Percentiles rank a stretch among this genome's conserved stretches.
Evolutionary conservation across 495 filamentous ascomycete genomes (phyloP).

Genomic region (Aspergillus asperescens): DNA sequence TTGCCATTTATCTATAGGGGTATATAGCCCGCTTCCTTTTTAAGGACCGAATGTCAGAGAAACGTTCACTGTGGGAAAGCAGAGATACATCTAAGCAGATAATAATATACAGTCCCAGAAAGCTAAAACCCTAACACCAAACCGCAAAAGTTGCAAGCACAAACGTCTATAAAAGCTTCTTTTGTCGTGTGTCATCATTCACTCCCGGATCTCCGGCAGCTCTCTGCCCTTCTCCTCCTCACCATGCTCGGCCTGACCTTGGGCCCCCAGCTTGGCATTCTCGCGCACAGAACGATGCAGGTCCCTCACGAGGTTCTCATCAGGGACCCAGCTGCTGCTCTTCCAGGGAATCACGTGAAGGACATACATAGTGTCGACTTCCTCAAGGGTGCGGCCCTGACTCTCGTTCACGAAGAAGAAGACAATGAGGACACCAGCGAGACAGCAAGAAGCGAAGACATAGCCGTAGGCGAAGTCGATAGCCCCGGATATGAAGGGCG

Average conservation of each 20-base stretch:
- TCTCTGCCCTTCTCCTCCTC: conserved; percentile 2
- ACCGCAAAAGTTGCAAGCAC: too few relatives aligned
- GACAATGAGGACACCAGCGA: conserved; percentile 58
- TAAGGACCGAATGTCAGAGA: too few relatives aligned
- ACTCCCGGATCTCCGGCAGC: conserved; percentile 22
- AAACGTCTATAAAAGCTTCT: too few relatives aligned
- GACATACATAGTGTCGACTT: conserved; percentile 84
- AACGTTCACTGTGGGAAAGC: too few relatives aligned
- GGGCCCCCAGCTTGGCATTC: conserved; percentile 6
- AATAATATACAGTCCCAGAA: too few relatives aligned
- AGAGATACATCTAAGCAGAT: too few relatives aligned
- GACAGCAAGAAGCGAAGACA: conserved; percentile 68
- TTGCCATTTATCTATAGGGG: too few relatives aligned
- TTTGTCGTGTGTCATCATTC: conserved; percentile 1
- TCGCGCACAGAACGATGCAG: conserved; percentile 23
- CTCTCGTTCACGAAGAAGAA: conserved; percentile 79
- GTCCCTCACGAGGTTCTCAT: conserved; percentile 36
- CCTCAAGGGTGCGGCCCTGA: conserved; percentile 63
- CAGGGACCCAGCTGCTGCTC: conserved; percentile 54
- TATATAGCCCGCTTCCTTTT: too few relatives aligned
- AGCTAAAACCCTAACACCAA: too few relatives aligned
- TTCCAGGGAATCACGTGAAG: conserved; percentile 63
- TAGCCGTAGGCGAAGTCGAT: conserved; percentile 77
- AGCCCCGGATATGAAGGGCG: conserved; percentile 62
- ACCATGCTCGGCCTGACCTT: conserved; percentile 17